phyloP scores from a whole-genome alignment of 108 stramenopile genomes.

The Pseudonitzschia multistriata region DNA sequence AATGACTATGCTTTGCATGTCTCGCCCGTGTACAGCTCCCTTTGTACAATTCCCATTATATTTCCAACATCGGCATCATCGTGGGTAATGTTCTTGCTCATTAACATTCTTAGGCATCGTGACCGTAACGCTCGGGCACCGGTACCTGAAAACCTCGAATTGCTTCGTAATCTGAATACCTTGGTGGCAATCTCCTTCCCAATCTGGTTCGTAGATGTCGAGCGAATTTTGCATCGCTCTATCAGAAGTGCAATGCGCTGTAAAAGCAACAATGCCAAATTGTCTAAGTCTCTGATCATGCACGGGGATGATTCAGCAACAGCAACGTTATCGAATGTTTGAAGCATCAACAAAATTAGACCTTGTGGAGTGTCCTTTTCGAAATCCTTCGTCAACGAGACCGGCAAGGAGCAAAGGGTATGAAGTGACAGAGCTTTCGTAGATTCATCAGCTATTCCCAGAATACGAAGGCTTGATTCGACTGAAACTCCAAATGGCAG shows the following conservation, averaged over 20 bases:
- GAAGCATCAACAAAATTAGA: constrained; percentile 1
- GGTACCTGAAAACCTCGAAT: neutral
- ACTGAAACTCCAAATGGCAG: constrained; percentile 13
- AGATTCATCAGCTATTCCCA: constrained; percentile 2
- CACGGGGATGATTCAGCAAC: neutral
- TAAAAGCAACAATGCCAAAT: neutral
- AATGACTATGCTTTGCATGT: neutral
- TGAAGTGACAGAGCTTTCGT: neutral
- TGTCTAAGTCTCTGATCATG: neutral
- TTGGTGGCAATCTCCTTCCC: neutral
- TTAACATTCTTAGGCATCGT: neutral
- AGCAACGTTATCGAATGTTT: neutral
- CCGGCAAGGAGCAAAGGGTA: constrained; percentile 5
- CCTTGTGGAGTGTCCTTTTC: neutral
- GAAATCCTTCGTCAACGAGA: neutral
- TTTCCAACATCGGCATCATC: neutral
- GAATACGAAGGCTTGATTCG: constrained; percentile 6
- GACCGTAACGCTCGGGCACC: neutral
- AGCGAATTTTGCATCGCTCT: neutral
- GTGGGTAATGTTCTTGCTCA: neutral
- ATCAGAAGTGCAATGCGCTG: constrained; percentile 9
- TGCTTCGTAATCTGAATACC: neutral
- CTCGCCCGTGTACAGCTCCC: neutral
- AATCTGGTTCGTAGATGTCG: neutral
- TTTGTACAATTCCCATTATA: neutral